Conservation (phyloP, 371 early-diverging fungal genomes). For the Modicella reniformis region DNA sequence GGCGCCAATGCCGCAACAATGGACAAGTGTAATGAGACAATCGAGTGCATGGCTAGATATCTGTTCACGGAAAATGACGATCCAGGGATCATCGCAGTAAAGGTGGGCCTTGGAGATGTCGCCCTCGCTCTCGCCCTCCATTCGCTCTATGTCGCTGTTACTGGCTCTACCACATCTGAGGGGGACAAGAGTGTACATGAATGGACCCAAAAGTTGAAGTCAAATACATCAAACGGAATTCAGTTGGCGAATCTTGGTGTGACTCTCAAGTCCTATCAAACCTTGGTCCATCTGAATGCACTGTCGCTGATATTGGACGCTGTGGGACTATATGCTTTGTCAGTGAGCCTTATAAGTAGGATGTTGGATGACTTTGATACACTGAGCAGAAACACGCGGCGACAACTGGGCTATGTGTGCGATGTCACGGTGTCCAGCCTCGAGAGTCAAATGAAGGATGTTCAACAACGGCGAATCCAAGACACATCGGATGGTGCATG, state of each 20-base stretch:
- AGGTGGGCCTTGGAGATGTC: constrained; percentile 4
- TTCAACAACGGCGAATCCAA: constrained; percentile 7
- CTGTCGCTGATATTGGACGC: constrained; percentile 37
- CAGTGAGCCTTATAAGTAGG: constrained; percentile 30
- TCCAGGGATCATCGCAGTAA: not conserved
- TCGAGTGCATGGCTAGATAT: constrained; percentile 21
- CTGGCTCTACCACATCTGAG: not conserved
- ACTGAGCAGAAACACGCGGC: constrained; percentile 7
- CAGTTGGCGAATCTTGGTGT: constrained; percentile 25
- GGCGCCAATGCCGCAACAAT: not conserved
- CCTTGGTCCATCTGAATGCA: constrained; percentile 27
- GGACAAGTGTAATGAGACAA: constrained; percentile 15
- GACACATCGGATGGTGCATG: not conserved
- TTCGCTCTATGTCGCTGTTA: constrained; percentile 29
- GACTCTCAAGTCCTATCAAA: constrained; percentile 23
- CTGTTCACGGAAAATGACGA: not conserved
- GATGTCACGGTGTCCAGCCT: constrained; percentile 19
- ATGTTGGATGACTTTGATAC: constrained; percentile 28
- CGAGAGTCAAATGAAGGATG: constrained; percentile 17
- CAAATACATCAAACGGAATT: not conserved
- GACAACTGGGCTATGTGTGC: constrained; percentile 12
- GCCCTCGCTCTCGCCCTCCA: constrained; percentile 29
- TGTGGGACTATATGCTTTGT: constrained; percentile 28
- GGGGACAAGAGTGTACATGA: constrained; percentile 1
- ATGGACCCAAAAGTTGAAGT: constrained; percentile 15